These are phyloP conservation scores for Camillea tinctor DNA, from an alignment of 2,329 filamentous ascomycete species.

Conservation along the genomic window DNA sequence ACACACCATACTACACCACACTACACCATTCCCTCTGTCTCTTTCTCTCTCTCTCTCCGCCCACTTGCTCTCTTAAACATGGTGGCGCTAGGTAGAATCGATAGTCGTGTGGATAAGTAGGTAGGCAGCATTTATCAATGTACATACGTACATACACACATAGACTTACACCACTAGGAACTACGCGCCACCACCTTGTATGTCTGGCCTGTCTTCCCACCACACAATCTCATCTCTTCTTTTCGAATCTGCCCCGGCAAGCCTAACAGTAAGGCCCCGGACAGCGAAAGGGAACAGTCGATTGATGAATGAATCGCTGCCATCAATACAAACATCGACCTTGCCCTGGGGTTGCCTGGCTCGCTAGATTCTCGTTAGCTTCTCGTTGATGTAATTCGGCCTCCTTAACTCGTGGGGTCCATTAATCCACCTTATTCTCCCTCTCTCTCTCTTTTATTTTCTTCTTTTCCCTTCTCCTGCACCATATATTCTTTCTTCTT, in stretches of 20 bases:
- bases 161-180: background rate
- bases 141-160: background rate
- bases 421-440: background rate
- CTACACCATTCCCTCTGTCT: background rate
- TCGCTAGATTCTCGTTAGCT: background rate
- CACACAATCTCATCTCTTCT: background rate
- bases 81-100: background rate
- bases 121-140: background rate
- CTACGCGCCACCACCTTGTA: background rate
- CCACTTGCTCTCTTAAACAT: background rate
- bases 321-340: background rate
- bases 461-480: background rate
- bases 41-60: conserved; percentile 5
- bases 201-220: background rate
- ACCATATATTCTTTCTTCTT: background rate
- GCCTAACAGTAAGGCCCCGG: background rate
- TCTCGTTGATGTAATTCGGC: background rate
- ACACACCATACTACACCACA: no score
- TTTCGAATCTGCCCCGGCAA: background rate
- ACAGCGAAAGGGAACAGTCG: background rate
- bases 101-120: background rate
- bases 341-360: background rate
- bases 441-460: background rate
- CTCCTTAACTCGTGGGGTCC: background rate
- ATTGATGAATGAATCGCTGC: no score